Evolutionary conservation across 257 asterid genomes (phyloP).

Genomic region (Forsythia suspensa): DNA sequence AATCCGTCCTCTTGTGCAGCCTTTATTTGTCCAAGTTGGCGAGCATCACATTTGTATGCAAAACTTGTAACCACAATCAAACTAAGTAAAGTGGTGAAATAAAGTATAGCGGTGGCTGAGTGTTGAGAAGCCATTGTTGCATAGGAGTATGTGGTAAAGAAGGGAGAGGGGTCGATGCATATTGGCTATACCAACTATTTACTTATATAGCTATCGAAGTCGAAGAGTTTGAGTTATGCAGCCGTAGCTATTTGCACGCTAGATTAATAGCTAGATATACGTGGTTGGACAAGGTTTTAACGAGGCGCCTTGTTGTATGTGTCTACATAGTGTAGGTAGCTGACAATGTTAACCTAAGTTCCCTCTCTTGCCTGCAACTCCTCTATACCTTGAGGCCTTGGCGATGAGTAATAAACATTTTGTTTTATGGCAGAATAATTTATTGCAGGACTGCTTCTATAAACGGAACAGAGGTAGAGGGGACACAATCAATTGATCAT

Average conservation of each 20-base stretch:
- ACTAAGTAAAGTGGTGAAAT: not conserved
- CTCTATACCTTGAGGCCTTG: not conserved
- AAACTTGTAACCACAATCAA: conserved; percentile 3
- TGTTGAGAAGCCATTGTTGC: not conserved
- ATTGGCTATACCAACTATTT: not conserved
- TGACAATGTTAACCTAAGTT: not conserved
- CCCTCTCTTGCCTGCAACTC: not conserved
- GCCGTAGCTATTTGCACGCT: not conserved
- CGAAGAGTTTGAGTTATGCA: not conserved
- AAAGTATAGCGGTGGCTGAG: not conserved
- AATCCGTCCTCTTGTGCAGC: not conserved
- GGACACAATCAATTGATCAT: not conserved
- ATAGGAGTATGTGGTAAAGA: not conserved
- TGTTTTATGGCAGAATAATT: not conserved
- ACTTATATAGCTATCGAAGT: not conserved
- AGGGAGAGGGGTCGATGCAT: not conserved
- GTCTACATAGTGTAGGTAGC: not conserved
- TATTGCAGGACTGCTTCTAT: not conserved
- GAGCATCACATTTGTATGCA: not conserved
- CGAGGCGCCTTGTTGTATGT: not conserved
- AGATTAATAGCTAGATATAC: not conserved
- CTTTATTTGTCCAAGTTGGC: not conserved
- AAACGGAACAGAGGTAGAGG: not conserved
- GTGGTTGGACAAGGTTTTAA: not conserved
- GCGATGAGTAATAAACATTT: not conserved